phyloP scores from a whole-genome alignment of 179 eudicot genomes.

The Spergularia azorica region DNA sequence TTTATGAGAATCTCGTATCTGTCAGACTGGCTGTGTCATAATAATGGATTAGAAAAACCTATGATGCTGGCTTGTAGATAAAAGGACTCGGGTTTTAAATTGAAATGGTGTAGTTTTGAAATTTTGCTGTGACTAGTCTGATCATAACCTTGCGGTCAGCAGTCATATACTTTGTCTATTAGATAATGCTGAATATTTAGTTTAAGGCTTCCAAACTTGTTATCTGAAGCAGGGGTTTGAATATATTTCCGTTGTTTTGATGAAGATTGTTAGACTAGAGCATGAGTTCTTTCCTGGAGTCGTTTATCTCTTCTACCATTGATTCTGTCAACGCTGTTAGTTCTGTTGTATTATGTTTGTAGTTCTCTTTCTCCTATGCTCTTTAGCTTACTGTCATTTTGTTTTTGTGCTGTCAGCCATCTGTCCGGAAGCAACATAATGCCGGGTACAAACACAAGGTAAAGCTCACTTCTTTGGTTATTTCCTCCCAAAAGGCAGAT shows the following conservation, averaged over 20 bases:
- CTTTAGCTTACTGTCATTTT: conserved; percentile 13
- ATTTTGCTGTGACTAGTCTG: neutral
- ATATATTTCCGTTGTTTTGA: neutral
- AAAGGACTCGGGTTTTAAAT: neutral
- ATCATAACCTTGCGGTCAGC: neutral
- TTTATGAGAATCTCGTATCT: neutral
- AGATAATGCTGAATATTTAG: neutral
- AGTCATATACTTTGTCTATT: neutral
- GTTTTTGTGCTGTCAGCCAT: conserved; percentile 34
- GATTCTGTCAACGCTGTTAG: neutral
- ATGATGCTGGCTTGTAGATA: neutral
- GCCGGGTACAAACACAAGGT: conserved; percentile 55
- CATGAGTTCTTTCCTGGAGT: neutral
- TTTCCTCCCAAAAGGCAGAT: neutral
- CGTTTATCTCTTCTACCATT: neutral
- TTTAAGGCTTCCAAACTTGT: neutral
- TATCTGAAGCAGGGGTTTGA: neutral
- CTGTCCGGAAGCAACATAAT: conserved; percentile 52
- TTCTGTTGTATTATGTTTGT: neutral
- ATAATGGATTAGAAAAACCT: neutral
- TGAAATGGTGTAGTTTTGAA: neutral
- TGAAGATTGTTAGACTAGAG: neutral
- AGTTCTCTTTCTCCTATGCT: neutral
- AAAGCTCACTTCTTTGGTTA: conserved; percentile 1
- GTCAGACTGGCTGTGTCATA: neutral